Percentiles rank a stretch among this genome's conserved stretches.
Conservation (phyloP, 345 rosid species). For the Hibiscus mutabilis region DNA sequence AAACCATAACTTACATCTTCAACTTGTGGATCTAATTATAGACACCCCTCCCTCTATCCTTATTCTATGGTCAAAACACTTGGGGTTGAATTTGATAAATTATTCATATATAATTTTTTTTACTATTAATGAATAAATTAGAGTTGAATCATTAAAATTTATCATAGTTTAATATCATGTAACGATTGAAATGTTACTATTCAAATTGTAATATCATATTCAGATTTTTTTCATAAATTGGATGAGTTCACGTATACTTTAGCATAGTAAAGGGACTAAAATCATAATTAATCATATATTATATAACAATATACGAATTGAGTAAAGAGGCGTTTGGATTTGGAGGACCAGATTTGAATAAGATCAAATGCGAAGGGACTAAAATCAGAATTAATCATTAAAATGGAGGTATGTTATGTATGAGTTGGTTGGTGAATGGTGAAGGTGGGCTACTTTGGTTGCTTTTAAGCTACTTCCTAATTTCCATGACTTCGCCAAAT, state of each 20-base stretch:
- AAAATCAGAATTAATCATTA: no score
- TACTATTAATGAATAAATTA: no score
- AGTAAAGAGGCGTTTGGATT: neutral
- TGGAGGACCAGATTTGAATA: neutral
- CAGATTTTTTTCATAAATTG: neutral
- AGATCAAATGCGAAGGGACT: neutral
- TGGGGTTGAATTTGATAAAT: no score
- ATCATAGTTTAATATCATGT: no score
- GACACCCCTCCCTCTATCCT: neutral
- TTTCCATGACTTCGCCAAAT: neutral
- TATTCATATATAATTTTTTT: no score
- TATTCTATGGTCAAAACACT: no score
- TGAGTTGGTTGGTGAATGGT: constrained; percentile 4
- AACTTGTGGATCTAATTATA: neutral
- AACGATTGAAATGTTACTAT: no score
- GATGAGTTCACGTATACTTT: no score
- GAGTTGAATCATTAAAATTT: no score
- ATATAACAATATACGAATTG: neutral
- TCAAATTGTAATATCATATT: neutral
- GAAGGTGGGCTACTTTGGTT: neutral
- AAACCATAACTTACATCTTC: neutral
- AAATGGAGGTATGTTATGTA: no score
- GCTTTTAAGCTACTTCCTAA: constrained; percentile 9
- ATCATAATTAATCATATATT: no score
- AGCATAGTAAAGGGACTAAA: no score